Base-by-base conservation (phyloP, 129 eudicot species). In the Logfia minima region DNA sequence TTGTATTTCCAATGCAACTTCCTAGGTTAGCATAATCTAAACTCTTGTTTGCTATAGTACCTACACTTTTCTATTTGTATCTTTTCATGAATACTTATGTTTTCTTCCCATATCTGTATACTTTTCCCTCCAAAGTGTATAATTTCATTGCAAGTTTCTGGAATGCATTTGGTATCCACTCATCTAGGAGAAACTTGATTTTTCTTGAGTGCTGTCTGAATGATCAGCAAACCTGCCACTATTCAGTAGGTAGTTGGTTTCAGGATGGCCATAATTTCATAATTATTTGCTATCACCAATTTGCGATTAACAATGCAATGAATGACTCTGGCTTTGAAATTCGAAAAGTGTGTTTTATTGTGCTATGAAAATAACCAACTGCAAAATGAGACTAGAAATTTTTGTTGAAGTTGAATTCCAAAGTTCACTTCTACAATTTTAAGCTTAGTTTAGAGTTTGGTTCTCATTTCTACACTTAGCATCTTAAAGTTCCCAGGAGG, bases 361-460 rank as follows among this genome's bases (percentile, higher is more conserved):
- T 58, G 22, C 24, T 34, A 19, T 74, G 69, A 74, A 74, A 60
- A 14, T 23, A 37, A 39, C 56, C 24, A 63, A 14, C 22, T 37
- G 69, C 24, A 16, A 74, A 74, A 74, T 73, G 70, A 37, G 16
- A 16, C 59, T 39, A 24, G 21, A 6, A 21, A 5, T 71, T 58
- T 73, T 55, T 60, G 8, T 16, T 73, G 56, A 22, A 48, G 28
- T 18, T 32, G 16, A 58, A 22, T 19, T 32, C 26, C 3, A 71
- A 52, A 34, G 39, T 51, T 45, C 0, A 53, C 5, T 35, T 74
- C 16, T 35, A 59, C 68, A 35, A 14, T 66, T 19, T 35, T 59
- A 39, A 60, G 78, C 70, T 59, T 43, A 21, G 43, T 63, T 61
- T 24, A 41, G 69, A 59, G 71, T 18, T 17, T 19, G 43, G 24